Evolutionary conservation across 805 yeast genomes (phyloP), one percentile per base, ranked within the genome.

Genomic region (Lachancea thermotolerans): DNA sequence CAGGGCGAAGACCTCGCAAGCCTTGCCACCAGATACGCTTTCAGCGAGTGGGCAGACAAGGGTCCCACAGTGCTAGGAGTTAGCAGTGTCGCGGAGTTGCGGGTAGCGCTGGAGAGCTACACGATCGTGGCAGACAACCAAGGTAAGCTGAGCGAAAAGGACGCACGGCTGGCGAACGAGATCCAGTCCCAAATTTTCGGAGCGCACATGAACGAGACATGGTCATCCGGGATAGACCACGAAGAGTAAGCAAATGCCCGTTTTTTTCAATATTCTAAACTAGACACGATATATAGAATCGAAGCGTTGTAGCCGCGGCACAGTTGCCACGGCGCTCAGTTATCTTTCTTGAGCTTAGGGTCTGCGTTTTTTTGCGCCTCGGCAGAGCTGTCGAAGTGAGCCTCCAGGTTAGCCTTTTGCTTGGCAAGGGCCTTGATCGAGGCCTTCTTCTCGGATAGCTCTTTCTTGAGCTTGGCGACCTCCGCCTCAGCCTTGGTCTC

Each of bases 31-130:
- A 70, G 93, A 49, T 91, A 72, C 61, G 90, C 96, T 0, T 66
- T 85, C 34, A 65, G 75, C 39, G 66, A 71, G 42, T 85, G 90
- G 88, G 56, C 50, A 15, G 58, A 60, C 34, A 56, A 60, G 34
- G 85, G 85, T 0, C 73, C 79, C 4, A 79, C 90, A 2, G 93
- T 90, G 2, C 66, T 90, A 39, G 98, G 98, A 1, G 80, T 85
- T 25, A 79, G 90, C 37, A 75, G 66, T 25, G 59, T 82, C 2
- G 63, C 58, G 4, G 96, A 90, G 58, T 71, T 90, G 45, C 63
- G 77, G 14, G 68, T 66, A 35, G 95, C 95, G 0, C 63, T 84
- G 11, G 57, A 58, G 0, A 80, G 78, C 51, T 84, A 77, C 58
- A 71, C 79, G 70, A 57, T 56, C 11, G 79, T 79, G 10, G 49